phyloP scores from a whole-genome alignment of 441 rosid genomes.

The Erysimum cheiri region DNA sequence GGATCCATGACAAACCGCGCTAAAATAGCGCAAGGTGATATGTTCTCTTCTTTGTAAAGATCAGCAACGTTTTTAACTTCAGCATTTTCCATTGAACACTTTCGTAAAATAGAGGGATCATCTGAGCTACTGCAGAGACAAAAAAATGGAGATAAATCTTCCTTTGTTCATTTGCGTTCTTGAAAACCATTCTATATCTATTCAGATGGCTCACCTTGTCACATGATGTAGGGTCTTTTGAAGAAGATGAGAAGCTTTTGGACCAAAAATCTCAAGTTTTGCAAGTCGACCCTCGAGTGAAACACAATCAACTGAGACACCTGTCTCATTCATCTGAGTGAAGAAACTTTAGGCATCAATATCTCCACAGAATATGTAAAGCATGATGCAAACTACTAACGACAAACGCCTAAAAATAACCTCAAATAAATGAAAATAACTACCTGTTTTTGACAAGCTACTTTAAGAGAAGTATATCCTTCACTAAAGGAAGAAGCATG shows the following conservation, averaged over 20 bases:
- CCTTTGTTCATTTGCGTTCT: constrained; percentile 16
- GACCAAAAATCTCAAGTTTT: constrained; percentile 76
- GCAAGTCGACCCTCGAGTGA: constrained; percentile 87
- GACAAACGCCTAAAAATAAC: neutral
- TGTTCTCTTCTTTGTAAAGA: constrained; percentile 50
- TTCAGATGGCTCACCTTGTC: constrained; percentile 56
- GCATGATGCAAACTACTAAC: constrained; percentile 21
- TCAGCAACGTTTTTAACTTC: constrained; percentile 36
- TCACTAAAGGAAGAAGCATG: constrained; percentile 84
- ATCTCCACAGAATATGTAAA: constrained; percentile 17
- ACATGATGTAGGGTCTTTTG: constrained; percentile 58
- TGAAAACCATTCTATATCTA: neutral
- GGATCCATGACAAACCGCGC: constrained; percentile 69
- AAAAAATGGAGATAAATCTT: constrained; percentile 19
- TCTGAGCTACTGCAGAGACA: constrained; percentile 52
- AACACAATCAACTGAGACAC: constrained; percentile 57
- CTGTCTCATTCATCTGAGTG: constrained; percentile 63
- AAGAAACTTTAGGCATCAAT: constrained; percentile 4
- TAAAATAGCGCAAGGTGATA: constrained; percentile 54
- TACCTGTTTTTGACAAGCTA: constrained; percentile 76
- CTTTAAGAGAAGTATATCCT: constrained; percentile 70
- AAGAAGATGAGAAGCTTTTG: constrained; percentile 73
- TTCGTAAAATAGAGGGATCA: constrained; percentile 46
- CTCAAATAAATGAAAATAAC: constrained; percentile 8
- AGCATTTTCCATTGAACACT: constrained; percentile 46